Conservation (phyloP, 139 green algal species). For the Nannochloris sp. region DNA sequence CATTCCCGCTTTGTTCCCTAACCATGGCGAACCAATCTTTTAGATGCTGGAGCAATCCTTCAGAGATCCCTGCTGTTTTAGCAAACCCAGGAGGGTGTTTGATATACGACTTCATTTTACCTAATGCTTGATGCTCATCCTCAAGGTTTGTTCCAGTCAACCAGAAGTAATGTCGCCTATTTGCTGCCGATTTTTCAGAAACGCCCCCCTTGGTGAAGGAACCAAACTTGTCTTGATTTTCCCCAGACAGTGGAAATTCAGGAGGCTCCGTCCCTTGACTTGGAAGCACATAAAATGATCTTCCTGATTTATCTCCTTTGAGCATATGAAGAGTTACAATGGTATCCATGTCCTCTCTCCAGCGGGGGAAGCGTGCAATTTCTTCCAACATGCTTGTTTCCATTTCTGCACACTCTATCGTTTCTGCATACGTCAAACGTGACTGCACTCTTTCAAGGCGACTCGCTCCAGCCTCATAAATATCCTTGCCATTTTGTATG, state of each 20-base stretch:
- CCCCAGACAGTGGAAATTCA: background rate
- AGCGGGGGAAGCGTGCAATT: conserved; percentile 22
- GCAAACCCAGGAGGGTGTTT: conserved; percentile 23
- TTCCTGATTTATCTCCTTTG: conserved; percentile 11
- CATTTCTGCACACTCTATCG: background rate
- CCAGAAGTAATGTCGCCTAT: conserved; percentile 26
- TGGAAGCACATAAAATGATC: conserved; percentile 27
- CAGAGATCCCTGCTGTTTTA: conserved; percentile 17
- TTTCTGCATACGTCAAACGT: background rate
- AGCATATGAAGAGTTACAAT: conserved; percentile 34
- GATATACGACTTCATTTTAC: conserved; percentile 22
- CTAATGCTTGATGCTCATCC: conserved; percentile 9
- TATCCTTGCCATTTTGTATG: background rate
- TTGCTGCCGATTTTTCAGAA: background rate
- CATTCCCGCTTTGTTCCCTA: too few species aligned
- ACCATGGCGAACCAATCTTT: conserved; percentile 10
- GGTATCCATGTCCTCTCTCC: conserved; percentile 7
- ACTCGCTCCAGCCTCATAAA: background rate
- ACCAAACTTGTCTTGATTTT: background rate
- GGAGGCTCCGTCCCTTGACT: conserved; percentile 12
- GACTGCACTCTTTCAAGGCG: background rate
- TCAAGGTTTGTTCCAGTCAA: conserved; percentile 11
- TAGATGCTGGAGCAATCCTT: conserved; percentile 18
- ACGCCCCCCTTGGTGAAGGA: too few species aligned
- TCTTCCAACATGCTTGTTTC: conserved; percentile 22